Evolutionary conservation across 345 rosid species (phyloP).

Genomic region (Ailanthus altissimus): DNA sequence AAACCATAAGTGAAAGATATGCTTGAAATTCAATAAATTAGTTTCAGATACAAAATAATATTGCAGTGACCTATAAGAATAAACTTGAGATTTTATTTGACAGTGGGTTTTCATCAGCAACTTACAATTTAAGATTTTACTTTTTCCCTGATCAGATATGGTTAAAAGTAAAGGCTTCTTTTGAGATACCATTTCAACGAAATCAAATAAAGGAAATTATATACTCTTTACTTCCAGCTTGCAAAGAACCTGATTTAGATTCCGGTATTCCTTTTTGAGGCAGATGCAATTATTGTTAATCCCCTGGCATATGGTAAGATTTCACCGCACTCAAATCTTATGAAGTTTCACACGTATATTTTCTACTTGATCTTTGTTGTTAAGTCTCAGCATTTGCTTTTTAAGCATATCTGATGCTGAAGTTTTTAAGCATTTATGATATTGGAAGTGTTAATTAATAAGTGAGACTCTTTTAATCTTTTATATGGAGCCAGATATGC

Average conservation of each 20-base stretch:
- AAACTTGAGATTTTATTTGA: conserved; percentile 7
- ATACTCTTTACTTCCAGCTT: conserved; percentile 85
- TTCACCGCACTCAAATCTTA: conserved; percentile 17
- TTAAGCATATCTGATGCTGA: conserved; percentile 7
- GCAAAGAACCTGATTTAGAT: conserved; percentile 90
- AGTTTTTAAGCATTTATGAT: neutral
- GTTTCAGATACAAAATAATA: neutral
- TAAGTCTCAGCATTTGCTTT: conserved; percentile 6
- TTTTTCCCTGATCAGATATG: conserved; percentile 74
- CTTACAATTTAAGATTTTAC: conserved; percentile 11
- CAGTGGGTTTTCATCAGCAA: conserved; percentile 7
- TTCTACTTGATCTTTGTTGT: conserved; percentile 1
- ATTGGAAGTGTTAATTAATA: neutral
- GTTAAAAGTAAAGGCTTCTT: conserved; percentile 97
- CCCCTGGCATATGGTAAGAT: conserved; percentile 95
- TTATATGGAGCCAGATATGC: neutral
- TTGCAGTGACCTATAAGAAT: neutral
- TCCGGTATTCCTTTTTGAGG: conserved; percentile 78
- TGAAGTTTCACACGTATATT: neutral
- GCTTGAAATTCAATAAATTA: neutral
- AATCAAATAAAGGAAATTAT: conserved; percentile 88
- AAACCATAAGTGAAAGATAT: neutral
- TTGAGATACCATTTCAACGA: conserved; percentile 88
- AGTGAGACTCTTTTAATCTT: neutral
- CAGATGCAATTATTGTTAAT: conserved; percentile 98